Base-by-base conservation (phyloP, 129 eudicot species). In the Oenanthe sinensis region DNA sequence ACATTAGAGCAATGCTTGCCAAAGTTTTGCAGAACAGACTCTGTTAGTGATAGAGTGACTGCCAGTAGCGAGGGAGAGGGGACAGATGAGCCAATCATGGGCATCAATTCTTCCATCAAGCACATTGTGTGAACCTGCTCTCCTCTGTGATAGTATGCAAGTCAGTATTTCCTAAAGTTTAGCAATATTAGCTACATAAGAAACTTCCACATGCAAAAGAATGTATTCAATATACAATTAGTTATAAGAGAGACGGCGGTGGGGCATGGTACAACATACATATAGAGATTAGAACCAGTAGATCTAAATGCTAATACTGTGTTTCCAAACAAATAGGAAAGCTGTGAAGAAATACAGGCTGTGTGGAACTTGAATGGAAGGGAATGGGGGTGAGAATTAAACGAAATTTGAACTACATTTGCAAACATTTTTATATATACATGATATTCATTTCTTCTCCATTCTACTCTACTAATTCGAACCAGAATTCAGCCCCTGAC, bases 51-150 rank as follows among this genome's bases (percentile, higher is more conserved):
- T 82, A 91, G 85, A 33, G 87, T 92, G 67, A 88, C 92, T 70
- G 99, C 91, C 78, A 95, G 92, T 75, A 95, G 65, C 80, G 89
- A 82, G 67, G 96, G 96, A 76, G 96, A 86, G 75, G 95, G 96
- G 44, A 89, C 94, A 52, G 87, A 74, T 67, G 89, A 81, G 83
- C 96, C 97, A 77, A 95, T 75, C 80, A 97, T 83, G 58, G 99
- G 96, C 90, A 92, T 81, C 75, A 95, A 82, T 63, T 92, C 99
- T 79, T 95, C 97, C 91, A 89, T 86, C 88, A 86, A 58, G 80
- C 92, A 91, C 96, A 90, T 90, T 55, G 83, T 74, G 77, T 90
- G 91, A 75, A 82, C 90, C 88, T 95, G 99, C 82, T 95, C 96
- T 76, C 96, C 92, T 76, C 97, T 95, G 91, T 49, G 76, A 74